phyloP scores from a whole-genome alignment of 192 early-diverging fungal species.

The Spinellus fusiger region DNA sequence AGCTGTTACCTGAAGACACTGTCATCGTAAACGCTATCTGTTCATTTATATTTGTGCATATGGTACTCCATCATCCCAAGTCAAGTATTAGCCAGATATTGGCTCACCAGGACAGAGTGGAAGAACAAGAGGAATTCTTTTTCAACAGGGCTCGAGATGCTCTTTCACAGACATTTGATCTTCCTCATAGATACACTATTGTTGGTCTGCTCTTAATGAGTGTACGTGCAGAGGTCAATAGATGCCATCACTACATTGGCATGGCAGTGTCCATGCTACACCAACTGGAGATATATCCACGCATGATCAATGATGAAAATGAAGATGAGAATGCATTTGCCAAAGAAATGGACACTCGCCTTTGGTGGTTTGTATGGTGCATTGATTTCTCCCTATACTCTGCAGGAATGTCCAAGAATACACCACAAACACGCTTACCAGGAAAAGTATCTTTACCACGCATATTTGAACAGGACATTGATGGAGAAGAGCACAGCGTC shows the following conservation, averaged over 20 bases:
- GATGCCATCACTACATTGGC: slow-evolving; percentile 18
- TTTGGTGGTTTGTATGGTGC: slow-evolving; percentile 36
- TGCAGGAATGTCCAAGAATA: slow-evolving; percentile 16
- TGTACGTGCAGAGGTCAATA: slow-evolving; percentile 17
- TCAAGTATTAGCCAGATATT: not conserved
- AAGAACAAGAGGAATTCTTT: slow-evolving; percentile 31
- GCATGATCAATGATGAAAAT: slow-evolving; percentile 11
- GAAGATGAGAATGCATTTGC: slow-evolving; percentile 18
- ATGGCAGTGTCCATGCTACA: slow-evolving; percentile 26
- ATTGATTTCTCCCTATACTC: slow-evolving; percentile 30
- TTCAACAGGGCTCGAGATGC: slow-evolving; percentile 23
- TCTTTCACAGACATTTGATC: slow-evolving; percentile 28
- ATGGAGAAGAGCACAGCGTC: slow-evolving; percentile 18
- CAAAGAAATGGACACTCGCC: slow-evolving; percentile 32
- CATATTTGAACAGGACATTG: slow-evolving; percentile 27
- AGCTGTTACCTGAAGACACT: slow-evolving; percentile 11
- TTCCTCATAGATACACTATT: slow-evolving; percentile 25
- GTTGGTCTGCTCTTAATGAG: slow-evolving; percentile 18
- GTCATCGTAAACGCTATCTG: slow-evolving; percentile 35
- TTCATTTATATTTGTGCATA: slow-evolving; percentile 18
- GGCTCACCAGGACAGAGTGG: slow-evolving; percentile 17
- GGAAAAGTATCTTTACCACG: slow-evolving; percentile 21
- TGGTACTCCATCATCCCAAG: slow-evolving; percentile 22
- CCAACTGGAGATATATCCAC: slow-evolving; percentile 28
- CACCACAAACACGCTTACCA: slow-evolving; percentile 13